Conservation (phyloP, 2,329 filamentous ascomycete species). For the Exophiala sideris region DNA sequence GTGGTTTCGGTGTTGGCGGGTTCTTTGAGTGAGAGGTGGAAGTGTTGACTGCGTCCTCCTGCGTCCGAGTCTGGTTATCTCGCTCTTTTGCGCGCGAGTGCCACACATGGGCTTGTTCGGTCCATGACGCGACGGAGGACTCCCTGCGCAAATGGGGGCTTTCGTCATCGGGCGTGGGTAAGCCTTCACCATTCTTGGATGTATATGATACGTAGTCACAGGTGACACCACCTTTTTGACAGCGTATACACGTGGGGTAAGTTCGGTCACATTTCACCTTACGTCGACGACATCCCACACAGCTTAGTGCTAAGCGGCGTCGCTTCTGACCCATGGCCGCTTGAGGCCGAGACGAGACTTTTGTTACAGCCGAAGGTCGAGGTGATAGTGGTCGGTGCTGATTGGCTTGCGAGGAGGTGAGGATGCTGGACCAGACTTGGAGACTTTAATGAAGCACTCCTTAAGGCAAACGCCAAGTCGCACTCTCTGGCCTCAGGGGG, state of each 20-base stretch:
- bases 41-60: slow-evolving; percentile 1
- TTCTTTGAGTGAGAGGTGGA: slow-evolving; percentile 4
- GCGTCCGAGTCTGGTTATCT: slow-evolving; percentile 6
- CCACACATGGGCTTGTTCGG: slow-evolving; percentile 24
- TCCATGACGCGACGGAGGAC: slow-evolving; percentile 18
- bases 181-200: slow-evolving; percentile 8
- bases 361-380: slow-evolving; percentile 10
- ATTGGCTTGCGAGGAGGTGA: neutral
- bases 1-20: slow-evolving; percentile 5
- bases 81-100: slow-evolving; percentile 16
- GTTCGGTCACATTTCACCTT: slow-evolving; percentile 31
- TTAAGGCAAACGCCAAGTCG: too few species aligned
- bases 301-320: slow-evolving; percentile 26
- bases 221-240: slow-evolving; percentile 25
- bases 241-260: slow-evolving; percentile 27
- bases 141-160: slow-evolving; percentile 16
- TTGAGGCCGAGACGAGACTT: neutral
- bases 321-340: slow-evolving; percentile 27
- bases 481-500: too few species aligned
- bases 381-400: neutral
- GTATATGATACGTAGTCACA: slow-evolving; percentile 29
- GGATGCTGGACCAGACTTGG: too few species aligned
- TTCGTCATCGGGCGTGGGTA: slow-evolving; percentile 18
- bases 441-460: too few species aligned
- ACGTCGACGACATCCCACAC: slow-evolving; percentile 26